Conservation (phyloP, 805 yeast genomes). For the Saturnispora kantuleensis region DNA sequence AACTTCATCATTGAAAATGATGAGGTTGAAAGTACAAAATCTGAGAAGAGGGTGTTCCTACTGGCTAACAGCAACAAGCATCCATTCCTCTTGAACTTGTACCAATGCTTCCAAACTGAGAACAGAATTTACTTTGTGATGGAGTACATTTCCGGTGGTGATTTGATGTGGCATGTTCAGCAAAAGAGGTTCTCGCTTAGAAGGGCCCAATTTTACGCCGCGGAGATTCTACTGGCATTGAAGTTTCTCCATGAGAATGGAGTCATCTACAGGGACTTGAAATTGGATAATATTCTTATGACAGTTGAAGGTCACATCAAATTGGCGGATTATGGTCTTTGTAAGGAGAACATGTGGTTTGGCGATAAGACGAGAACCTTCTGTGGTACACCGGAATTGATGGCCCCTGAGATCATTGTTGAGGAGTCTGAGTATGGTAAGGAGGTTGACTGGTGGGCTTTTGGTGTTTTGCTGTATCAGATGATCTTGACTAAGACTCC, state of each 20-base stretch:
- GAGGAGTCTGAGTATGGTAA: slow-evolving; percentile 81
- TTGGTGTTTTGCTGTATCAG: slow-evolving; percentile 92
- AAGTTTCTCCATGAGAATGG: slow-evolving; percentile 94
- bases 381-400: slow-evolving; percentile 98
- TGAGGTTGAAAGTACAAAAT: slow-evolving; percentile 89
- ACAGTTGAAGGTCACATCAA: slow-evolving; percentile 91
- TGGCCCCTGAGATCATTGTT: slow-evolving; percentile 96
- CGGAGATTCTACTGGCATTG: slow-evolving; percentile 85
- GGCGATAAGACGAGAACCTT: slow-evolving; percentile 85
- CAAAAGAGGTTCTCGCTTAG: slow-evolving; percentile 79
- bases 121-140: slow-evolving; percentile 95
- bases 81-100: slow-evolving; percentile 85
- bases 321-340: slow-evolving; percentile 93
- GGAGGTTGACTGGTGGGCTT: slow-evolving; percentile 99
- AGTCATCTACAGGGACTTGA: slow-evolving; percentile 91
- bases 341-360: slow-evolving; percentile 65
- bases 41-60: slow-evolving; percentile 86
- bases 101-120: slow-evolving; percentile 96
- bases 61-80: slow-evolving; percentile 70
- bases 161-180: slow-evolving; percentile 98
- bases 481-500: slow-evolving; percentile 96
- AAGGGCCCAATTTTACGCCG: slow-evolving; percentile 95
- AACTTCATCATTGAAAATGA: slow-evolving; percentile 92
- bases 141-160: slow-evolving; percentile 98
- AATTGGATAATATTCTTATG: slow-evolving; percentile 84